phyloP scores from a whole-genome alignment of 2,329 filamentous ascomycete species.

The Sphaerulina musiva region DNA sequence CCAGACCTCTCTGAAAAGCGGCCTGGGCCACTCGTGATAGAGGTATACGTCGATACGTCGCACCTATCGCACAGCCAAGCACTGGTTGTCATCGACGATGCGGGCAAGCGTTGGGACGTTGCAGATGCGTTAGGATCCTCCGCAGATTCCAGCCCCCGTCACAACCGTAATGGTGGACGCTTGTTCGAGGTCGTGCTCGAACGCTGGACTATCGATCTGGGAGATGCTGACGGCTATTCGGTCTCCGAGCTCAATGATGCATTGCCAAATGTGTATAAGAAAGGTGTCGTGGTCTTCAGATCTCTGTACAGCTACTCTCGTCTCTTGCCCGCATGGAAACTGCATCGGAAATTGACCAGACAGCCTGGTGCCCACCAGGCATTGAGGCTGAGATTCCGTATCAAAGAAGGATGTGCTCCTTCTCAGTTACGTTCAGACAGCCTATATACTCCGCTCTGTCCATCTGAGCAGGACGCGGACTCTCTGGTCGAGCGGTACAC shows the following conservation, averaged over 20 bases:
- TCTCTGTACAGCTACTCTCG: conserved; percentile 77
- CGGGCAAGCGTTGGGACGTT: conserved; percentile 89
- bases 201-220: conserved; percentile 81
- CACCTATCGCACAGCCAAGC: conserved; percentile 76
- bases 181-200: conserved; percentile 75
- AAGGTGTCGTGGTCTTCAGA: conserved; percentile 89
- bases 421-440: conserved; percentile 54
- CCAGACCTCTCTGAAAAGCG: conserved; percentile 69
- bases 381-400: conserved; percentile 72
- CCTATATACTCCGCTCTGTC: conserved; percentile 63
- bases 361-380: conserved; percentile 54
- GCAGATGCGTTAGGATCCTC: conserved; percentile 69
- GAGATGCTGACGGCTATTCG: conserved; percentile 53
- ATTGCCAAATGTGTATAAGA: conserved; percentile 90
- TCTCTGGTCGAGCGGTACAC: conserved; percentile 62
- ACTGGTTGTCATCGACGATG: conserved; percentile 78
- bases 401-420: conserved; percentile 54
- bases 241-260: conserved; percentile 50
- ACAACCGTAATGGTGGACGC: conserved; percentile 37
- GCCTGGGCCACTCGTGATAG: conserved; percentile 79
- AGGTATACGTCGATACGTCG: conserved; percentile 64
- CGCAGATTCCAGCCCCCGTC: conserved; percentile 42
- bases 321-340: conserved; percentile 79
- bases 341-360: conserved; percentile 68
- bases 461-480: conserved; percentile 47